Evolutionary conservation across 345 rosid genomes (phyloP), one percentile per base, ranked within the genome.

Genomic region (Xanthoceras sorbifolium): DNA sequence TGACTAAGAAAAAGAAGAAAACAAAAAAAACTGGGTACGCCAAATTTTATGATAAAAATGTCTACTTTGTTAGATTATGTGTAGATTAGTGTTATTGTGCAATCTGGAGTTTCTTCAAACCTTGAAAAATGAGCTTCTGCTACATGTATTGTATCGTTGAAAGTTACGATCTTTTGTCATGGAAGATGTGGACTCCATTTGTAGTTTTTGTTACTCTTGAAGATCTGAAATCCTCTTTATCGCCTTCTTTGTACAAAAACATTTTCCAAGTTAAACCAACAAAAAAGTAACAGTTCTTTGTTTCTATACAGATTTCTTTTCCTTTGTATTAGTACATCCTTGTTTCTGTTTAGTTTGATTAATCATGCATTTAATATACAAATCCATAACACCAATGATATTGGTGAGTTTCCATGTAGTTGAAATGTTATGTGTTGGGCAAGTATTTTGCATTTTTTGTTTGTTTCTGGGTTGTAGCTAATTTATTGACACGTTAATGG

Each of bases 21-120:
- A 63, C 72, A 76, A 74, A 71, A 34, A 71, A 76, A 74, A 69
- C 15, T 8, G 61, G 66, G 73, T 54, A 17, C 17, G 38, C 25
- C 18, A 64, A 68, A 31, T 40, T 71, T 17, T 20, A 57, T 57
- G 62, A 23, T 42, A 44, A 67, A n/a, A 69, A 42, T 71, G 22
- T 80, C 72, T 66, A 2, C 70, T 66, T 46, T 62, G 29, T 63
- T 74, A 61, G 64, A 61, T 68, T 69, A 28, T 69, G 3, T 80
- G 67, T 75, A 70, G 76, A 70, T 71, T 73, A 34, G 48, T 60
- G 73, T 67, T 69, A 59, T 42, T 44, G 57, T 79, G 78, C 69
- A 22, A 75, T 74, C 78, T 79, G 38, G 66, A 65, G 38, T 52
- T 52, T 70, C 76, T 44, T 73, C 67, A 57, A 57, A 62, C 61